Conservation (phyloP, 257 asterid species). For the Solanum tarapatanum region DNA sequence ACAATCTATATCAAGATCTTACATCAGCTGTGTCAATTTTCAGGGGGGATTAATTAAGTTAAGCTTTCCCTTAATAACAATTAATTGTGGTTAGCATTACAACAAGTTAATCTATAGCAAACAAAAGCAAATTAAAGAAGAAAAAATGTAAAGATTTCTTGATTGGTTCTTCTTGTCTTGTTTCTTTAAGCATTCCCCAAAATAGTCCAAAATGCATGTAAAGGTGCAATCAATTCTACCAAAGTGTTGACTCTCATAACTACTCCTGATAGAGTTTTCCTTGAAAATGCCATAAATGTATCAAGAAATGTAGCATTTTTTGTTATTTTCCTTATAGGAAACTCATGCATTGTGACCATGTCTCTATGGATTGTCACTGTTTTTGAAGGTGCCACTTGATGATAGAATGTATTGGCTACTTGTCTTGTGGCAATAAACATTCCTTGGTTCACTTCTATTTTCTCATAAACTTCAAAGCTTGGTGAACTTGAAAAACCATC, state of each 20-base stretch:
- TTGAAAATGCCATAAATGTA: slow-evolving; percentile 8
- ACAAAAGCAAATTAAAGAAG: neutral
- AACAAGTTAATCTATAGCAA: neutral
- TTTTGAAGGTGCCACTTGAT: slow-evolving; percentile 30
- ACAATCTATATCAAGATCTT: neutral
- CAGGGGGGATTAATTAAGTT: neutral
- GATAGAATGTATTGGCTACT: slow-evolving; percentile 26
- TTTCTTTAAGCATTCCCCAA: slow-evolving; percentile 13
- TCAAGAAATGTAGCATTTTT: neutral
- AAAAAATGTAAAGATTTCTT: neutral
- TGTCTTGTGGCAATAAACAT: slow-evolving; percentile 30
- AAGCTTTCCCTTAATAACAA: neutral
- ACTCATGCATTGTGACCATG: slow-evolving; percentile 11
- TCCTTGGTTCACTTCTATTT: slow-evolving; percentile 27
- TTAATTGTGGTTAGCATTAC: slow-evolving; percentile 2
- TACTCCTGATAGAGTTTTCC: slow-evolving; percentile 2
- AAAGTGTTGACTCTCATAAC: slow-evolving; percentile 4
- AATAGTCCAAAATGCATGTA: slow-evolving; percentile 12
- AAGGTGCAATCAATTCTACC: slow-evolving; percentile 14
- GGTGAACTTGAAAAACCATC: slow-evolving; percentile 23
- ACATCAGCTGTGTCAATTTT: neutral
- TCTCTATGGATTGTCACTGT: slow-evolving; percentile 21
- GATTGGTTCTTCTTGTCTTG: neutral
- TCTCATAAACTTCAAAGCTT: slow-evolving; percentile 28
- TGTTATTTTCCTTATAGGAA: neutral